Evolutionary conservation across 106 monocot genomes (phyloP).

Genomic region (Gastrodia elata): DNA sequence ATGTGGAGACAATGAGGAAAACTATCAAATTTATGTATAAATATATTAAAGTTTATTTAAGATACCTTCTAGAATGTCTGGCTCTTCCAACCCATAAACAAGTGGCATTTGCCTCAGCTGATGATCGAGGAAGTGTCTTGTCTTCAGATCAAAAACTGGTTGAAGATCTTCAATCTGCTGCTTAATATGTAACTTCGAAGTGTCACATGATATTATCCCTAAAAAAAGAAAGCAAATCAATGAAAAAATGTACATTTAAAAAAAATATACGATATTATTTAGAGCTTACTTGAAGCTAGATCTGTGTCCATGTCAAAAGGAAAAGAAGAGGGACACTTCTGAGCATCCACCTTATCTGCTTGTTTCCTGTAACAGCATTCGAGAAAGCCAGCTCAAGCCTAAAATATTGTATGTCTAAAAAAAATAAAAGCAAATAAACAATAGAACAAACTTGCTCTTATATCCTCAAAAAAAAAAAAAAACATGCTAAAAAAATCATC

Average conservation of each 20-base stretch:
- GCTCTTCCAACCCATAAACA: background rate
- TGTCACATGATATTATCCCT: background rate
- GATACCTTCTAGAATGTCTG: conserved; percentile 1
- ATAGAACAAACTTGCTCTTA: too few relatives aligned
- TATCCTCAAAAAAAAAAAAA: too few relatives aligned
- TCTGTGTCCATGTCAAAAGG: conserved; percentile 1
- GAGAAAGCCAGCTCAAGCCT: too few relatives aligned
- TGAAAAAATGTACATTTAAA: background rate
- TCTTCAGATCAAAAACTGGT: background rate
- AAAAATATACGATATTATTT: background rate
- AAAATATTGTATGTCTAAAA: too few relatives aligned
- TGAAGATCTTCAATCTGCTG: background rate
- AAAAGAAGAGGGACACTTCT: background rate
- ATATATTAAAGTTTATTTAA: background rate
- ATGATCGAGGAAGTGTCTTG: background rate
- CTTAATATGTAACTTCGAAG: background rate
- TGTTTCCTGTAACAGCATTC: conserved; percentile 1
- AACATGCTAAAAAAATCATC: too few relatives aligned
- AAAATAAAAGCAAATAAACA: too few relatives aligned
- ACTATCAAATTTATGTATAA: background rate
- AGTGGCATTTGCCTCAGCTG: background rate
- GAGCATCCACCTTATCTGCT: conserved; percentile 8
- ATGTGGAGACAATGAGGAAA: background rate
- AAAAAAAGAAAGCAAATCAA: background rate
- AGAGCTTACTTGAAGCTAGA: background rate